phyloP scores from a whole-genome alignment of 805 yeast genomes.

The Jamesozyma spencerorum region DNA sequence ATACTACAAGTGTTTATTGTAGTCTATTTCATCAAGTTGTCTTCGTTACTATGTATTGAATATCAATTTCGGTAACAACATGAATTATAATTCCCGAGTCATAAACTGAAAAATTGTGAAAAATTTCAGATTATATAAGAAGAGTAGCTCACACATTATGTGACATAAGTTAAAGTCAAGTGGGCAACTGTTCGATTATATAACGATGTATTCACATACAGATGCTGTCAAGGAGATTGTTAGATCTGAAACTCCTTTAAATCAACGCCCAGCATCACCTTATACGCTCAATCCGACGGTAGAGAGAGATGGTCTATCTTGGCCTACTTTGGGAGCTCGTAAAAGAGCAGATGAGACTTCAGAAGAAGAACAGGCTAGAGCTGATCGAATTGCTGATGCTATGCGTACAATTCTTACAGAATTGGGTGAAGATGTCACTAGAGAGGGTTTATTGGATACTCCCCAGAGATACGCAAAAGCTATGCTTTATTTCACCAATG shows the following conservation, averaged over 20 bases:
- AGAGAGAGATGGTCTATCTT: slow-evolving; percentile 82
- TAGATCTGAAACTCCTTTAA: slow-evolving; percentile 44
- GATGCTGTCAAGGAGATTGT: background rate
- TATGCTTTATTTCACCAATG: slow-evolving; percentile 90
- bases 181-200: no score
- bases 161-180: no score
- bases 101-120: no score
- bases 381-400: slow-evolving; percentile 72
- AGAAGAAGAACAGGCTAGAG: slow-evolving; percentile 58
- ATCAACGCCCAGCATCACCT: slow-evolving; percentile 73
- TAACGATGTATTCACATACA: background rate
- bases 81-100: no score
- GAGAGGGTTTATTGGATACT: slow-evolving; percentile 89
- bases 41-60: no score
- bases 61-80: no score
- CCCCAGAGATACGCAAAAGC: slow-evolving; percentile 97
- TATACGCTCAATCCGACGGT: slow-evolving; percentile 77
- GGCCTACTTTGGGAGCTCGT: slow-evolving; percentile 89
- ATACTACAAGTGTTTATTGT: no score
- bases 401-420: slow-evolving; percentile 65
- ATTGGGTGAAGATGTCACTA: slow-evolving; percentile 78
- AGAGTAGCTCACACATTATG: no score
- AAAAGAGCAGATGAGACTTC: slow-evolving; percentile 58
- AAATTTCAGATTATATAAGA: no score
- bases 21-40: no score